Conservation (phyloP, 2,329 filamentous ascomycete species). For the Penicillium sp. region DNA sequence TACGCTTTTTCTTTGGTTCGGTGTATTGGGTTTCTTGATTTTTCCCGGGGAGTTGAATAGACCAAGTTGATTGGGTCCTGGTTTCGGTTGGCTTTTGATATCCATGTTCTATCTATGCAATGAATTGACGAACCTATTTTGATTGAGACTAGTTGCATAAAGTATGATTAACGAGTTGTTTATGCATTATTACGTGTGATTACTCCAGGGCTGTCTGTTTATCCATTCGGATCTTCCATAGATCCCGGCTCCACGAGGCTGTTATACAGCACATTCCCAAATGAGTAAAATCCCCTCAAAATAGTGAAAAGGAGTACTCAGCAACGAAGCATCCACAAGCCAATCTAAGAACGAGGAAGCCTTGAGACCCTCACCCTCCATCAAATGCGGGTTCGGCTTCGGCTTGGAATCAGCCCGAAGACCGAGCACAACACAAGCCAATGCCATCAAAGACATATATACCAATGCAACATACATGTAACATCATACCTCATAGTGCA, state of each 20-base stretch:
- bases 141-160: not conserved
- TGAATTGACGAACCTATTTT: not conserved
- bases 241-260: not conserved
- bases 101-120: not conserved
- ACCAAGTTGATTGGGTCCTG: not conserved
- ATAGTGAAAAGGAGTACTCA: not conserved
- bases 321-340: not conserved
- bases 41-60: not conserved
- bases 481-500: not conserved
- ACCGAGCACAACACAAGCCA: not conserved
- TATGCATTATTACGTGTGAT: not conserved
- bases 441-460: not conserved
- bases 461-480: not conserved
- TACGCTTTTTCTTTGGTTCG: not conserved
- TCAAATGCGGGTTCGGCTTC: not conserved
- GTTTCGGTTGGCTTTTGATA: conserved; percentile 2
- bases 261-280: not conserved
- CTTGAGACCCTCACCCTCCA: not conserved
- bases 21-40: not conserved
- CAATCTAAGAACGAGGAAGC: not conserved
- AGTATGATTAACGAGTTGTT: not conserved
- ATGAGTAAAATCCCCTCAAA: too few species aligned
- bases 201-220: too few species aligned
- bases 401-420: not conserved
- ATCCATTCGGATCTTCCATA: not conserved